phyloP scores from a whole-genome alignment of 306 rosid genomes.

The Bauhinia variegata region DNA sequence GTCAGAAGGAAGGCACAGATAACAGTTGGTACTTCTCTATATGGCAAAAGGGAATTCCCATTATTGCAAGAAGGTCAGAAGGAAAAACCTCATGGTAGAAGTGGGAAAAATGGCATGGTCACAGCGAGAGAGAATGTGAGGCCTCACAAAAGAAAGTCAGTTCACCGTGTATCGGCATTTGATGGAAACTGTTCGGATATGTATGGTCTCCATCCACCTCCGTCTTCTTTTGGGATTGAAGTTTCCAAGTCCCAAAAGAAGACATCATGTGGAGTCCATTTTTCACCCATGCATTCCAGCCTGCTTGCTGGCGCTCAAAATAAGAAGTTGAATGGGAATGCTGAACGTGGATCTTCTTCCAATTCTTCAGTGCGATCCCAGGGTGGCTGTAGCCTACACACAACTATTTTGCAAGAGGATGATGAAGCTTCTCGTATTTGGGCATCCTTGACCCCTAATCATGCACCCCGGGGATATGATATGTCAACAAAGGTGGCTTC shows the following conservation, averaged over 20 bases:
- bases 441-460: constrained; percentile 59
- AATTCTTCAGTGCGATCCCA: constrained; percentile 46
- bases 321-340: constrained; percentile 53
- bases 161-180: constrained; percentile 52
- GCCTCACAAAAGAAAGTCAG: constrained; percentile 56
- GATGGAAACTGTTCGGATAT: constrained; percentile 42
- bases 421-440: constrained; percentile 68
- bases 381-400: constrained; percentile 65
- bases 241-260: constrained; percentile 64
- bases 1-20: constrained; percentile 52
- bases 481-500: constrained; percentile 55
- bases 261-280: constrained; percentile 55
- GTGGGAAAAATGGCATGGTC: constrained; percentile 44
- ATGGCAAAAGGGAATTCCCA: constrained; percentile 46
- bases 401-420: constrained; percentile 52
- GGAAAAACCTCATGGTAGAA: constrained; percentile 52
- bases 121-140: constrained; percentile 50
- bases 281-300: constrained; percentile 57
- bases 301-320: constrained; percentile 53
- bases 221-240: constrained; percentile 43
- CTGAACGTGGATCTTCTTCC: constrained; percentile 53
- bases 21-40: constrained; percentile 39
- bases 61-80: constrained; percentile 51
- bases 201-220: constrained; percentile 55
- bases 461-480: constrained; percentile 49